Base-by-base conservation (phyloP, 164 flowering plant genomes). In the Cinnamomum chago region DNA sequence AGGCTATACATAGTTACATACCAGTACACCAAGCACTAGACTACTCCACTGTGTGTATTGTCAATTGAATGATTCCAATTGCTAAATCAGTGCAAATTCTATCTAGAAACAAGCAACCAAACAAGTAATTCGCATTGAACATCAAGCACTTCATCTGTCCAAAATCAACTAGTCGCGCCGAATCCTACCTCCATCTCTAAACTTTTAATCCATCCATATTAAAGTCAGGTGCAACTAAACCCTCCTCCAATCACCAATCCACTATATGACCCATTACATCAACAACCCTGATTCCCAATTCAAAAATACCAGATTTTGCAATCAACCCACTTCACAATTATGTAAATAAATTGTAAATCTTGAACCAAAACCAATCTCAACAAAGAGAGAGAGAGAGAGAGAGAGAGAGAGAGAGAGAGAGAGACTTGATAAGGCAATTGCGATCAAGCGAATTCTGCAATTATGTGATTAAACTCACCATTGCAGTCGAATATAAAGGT, bases 401-500 rank as follows among this genome's bases (percentile, higher is more conserved):
- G n/a, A n/a, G n/a, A n/a, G n/a, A n/a, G 25, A 24, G 25, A 24
- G 25, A 24, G 18, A 52, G 17, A 52, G 58, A 52, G 18, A 17
- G 2, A 17, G 13, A 55, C n/a, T 55, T 20, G n/a, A 55, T 40
- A 40, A 14, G 17, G n/a, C n/a, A 55, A 55, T 55, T 55, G 4
- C 0, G 60, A 55, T 55, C 5, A 14, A 55, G 5, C 60, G 20
- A 55, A 55, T 55, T 55, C 60, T 13, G n/a, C 18, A 55, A 18
- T 55, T 55, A 15, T 4, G n/a, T 14, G n/a, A 14, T 55, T 3
- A 5, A 52, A 55, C 82, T 76, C 51, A 95, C 99, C 99, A 80
- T 96, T 98, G 67, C 99, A 96, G 78, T 96, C 99, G 67, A 96
- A 94, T 81, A 96, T 92, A 79, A 96, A 96, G 7, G 99, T 94